These are phyloP conservation scores for Floccularia luteovirens DNA, from an alignment of 768 basidiomycete genomes.

Conservation along the genomic window DNA sequence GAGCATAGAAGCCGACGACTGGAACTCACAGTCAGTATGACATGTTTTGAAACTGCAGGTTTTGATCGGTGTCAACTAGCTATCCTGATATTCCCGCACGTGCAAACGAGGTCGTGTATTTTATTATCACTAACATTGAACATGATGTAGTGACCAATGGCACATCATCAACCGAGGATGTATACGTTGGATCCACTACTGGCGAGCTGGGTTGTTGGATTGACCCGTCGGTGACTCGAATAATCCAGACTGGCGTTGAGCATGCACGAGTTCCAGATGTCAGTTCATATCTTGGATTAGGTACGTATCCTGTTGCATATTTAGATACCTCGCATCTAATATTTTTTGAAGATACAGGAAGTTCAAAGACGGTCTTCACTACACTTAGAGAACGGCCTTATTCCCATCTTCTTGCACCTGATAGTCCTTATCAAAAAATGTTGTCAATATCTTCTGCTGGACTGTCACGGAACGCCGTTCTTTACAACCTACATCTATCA, in stretches of 20 bases:
- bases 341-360: conserved; percentile 10
- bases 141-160: conserved; percentile 41
- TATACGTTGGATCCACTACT: conserved; percentile 44
- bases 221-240: conserved; percentile 62
- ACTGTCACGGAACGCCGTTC: conserved; percentile 44
- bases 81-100: conserved; percentile 14
- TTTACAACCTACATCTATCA: conserved; percentile 60
- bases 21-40: not conserved
- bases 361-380: conserved; percentile 16
- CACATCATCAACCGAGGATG: conserved; percentile 24
- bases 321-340: conserved; percentile 1
- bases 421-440: conserved; percentile 38
- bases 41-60: not conserved
- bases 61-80: conserved; percentile 2
- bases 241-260: conserved; percentile 77
- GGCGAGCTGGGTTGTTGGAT: conserved; percentile 85
- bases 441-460: conserved; percentile 53
- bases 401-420: conserved; percentile 19
- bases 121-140: conserved; percentile 73
- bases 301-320: conserved; percentile 27
- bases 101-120: conserved; percentile 54
- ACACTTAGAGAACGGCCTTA: conserved; percentile 11
- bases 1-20: not conserved
- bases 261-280: conserved; percentile 52
- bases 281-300: conserved; percentile 36